Base-by-base conservation (phyloP, 768 basidiomycete genomes). In the Rhodotorula sphaerocarpa region DNA sequence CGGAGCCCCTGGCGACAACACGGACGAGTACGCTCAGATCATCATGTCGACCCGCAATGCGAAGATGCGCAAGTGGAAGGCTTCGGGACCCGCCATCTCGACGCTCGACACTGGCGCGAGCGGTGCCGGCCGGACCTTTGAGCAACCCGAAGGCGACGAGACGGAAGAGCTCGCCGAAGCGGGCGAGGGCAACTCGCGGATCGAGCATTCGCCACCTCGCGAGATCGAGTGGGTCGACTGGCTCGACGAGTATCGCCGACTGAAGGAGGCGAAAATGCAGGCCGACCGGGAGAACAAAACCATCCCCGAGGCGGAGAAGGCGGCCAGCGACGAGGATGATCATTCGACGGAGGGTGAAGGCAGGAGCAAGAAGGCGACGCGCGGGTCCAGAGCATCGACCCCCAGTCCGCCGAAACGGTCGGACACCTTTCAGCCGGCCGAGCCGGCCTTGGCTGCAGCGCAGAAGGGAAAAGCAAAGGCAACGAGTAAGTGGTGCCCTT, bases 221-320 rank as follows among this genome's bases (percentile, higher is more conserved):
- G 76, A 75, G 25, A 75, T 78, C 57, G 77, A 78, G 59, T 79
- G 78, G 78, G 75, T 79, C 31, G 77, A 79, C 57, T 79, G 77
- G 77, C 66, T 77, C 57, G 78, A 78, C 67, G 75, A 76, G 68
- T 78, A 78, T 69, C 73, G 76, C 51, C 68, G 72, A 64, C 73
- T 74, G 72, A 77, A 78, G 65, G 75, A 77, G 52, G 77, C 75
- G 39, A 77, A 77, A 65, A 73, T 78, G 27, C 54, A 73, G 25
- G 73, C 76, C 1, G 78, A 56, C 21, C 18, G 53, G 33, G 31
- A 42, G 57, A 14, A 9, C 7, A 56, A 14, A 56, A 14, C 11
- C 21, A 3, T 11, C 21, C 10, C n/a, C 33, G 25, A 23, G 50
- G 5, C 14, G 23, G 42, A 34, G 21, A n/a, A 48, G 50, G 27